Base-by-base conservation (phyloP, 257 asterid species). In the Linaria vulgaris region DNA sequence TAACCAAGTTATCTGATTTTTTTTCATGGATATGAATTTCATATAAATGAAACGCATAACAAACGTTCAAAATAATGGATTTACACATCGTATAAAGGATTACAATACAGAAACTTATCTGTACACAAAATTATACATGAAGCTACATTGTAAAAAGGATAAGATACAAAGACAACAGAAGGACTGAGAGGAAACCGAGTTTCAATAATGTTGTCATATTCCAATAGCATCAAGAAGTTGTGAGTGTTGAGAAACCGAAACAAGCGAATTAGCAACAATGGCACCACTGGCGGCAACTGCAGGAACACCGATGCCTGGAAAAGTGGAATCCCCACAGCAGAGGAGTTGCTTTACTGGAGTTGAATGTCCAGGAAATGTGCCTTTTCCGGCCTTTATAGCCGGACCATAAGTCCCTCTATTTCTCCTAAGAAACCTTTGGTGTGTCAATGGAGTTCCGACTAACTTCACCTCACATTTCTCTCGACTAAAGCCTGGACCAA, bases 231-330 rank as follows among this genome's bases (percentile, higher is more conserved):
- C 98, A 55, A 91, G 97, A 72, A 91, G 96, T 54, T 83, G 82
- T 0, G 94, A 78, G 70, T 88, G 98, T 69, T 86, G 85, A 59
- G 95, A 73, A 47, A 91, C 97, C 1, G 98, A 86, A 73, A 91
- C 98, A 1, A 91, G 85, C 17, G 97, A 73, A 52, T 91, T 91
- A 6, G 97, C 98, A 41, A 91, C 98, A 58, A 91, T 91, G 74
- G 98, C 97, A 52, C 98, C 98, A 78, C 98, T 88, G 30, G 98
- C 97, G 24, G 98, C 98, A 72, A 91, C 98, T 8, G 97, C 98
- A 63, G 98, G 98, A 14, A 91, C 97, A 21, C 98, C 97, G 0
- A 91, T 91, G 17, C 98, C 98, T 0, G 98, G 98, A 61, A 91
- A 91, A 60, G 98, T 91, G n/a, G 98, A 91, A 75, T 91, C 98